Evolutionary conservation across 179 eudicot species (phyloP), one percentile per base, ranked within the genome.

Genomic region (Beta lomatogona): DNA sequence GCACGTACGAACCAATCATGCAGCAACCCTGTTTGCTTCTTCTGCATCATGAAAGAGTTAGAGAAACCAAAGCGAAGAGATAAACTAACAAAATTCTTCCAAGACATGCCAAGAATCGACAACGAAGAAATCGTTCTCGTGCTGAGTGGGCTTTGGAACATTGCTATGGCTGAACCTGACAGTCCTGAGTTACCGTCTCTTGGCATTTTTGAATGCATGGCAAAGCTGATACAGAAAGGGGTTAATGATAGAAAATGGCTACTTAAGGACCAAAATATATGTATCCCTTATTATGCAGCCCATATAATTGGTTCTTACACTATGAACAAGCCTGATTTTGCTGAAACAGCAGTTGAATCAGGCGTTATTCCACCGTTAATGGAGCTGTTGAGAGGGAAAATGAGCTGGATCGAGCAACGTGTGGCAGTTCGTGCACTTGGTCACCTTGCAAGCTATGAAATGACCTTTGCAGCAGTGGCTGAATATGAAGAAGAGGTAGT

Each of bases 361-460:
- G 95, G 97, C 5, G 93, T 92, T 9, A 79, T 92, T 36, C 88
- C 88, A 10, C 92, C 93, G 21, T 75, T 93, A 19, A 68, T 93
- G 75, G 93, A 90, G 79, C 92, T 93, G 44, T 75, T 93, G 79
- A 88, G 90, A 77, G 95, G 97, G 9, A 82, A 82, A 46, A 65
- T 93, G 65, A 93, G 86, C 81, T 93, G 97, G 97, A 90, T 90
- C 8, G 95, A 93, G 89, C 91, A 91, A 80, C 84, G 97, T 25
- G 95, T 92, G 0, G 93, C 97, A 2, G 85, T 93, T 74, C 89
- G 97, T 78, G 97, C 95, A 78, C 90, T 93, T 4, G 89, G 91
- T n/a, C 93, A 93, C 64, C 81, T 93, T 18, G 92, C 92, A 41
- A 90, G 88, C 85, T 89, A 91, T 79, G 91, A 87, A 6, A 79